Percentiles rank a stretch among this genome's conserved stretches.
phyloP scores from a whole-genome alignment of 345 rosid genomes.

The Salix purpurea region DNA sequence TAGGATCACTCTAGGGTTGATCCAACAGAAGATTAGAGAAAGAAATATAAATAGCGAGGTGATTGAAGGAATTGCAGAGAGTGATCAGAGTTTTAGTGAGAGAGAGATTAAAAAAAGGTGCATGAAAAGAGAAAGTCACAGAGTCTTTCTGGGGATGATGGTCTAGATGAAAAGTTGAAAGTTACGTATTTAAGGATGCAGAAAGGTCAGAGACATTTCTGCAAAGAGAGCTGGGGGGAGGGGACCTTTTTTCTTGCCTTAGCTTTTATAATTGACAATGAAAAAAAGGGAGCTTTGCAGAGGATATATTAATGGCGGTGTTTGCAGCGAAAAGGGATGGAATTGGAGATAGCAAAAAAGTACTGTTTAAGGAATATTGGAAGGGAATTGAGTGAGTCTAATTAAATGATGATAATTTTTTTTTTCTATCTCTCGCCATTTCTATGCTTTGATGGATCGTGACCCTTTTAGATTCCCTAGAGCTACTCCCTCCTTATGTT shows the following conservation, averaged over 20 bases:
- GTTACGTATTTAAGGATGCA: slow-evolving; percentile 2
- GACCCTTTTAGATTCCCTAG: slow-evolving; percentile 10
- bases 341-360: background rate
- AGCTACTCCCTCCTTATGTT: background rate
- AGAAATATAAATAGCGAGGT: background rate
- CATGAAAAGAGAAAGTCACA: slow-evolving; percentile 25
- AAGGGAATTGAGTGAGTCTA: background rate
- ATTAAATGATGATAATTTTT: background rate
- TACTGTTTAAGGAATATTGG: slow-evolving; percentile 17
- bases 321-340: background rate
- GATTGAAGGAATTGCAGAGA: slow-evolving; percentile 27
- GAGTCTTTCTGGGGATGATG: slow-evolving; percentile 33
- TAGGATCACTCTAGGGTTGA: slow-evolving; percentile 41
- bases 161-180: slow-evolving; percentile 14
- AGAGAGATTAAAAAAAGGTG: slow-evolving; percentile 18
- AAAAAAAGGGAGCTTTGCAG: slow-evolving; percentile 7
- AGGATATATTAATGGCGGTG: background rate
- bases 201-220: slow-evolving; percentile 1
- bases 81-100: background rate
- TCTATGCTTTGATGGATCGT: slow-evolving; percentile 11
- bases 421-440: background rate
- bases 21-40: slow-evolving; percentile 11
- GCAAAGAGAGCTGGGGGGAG: background rate
- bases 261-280: background rate
- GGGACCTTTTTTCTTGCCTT: background rate